A percentile compares a stretch with the other conserved stretches of the same genome.
Conservation (phyloP, 805 yeast genomes). For the Teunomyces barrocoloradensis region DNA sequence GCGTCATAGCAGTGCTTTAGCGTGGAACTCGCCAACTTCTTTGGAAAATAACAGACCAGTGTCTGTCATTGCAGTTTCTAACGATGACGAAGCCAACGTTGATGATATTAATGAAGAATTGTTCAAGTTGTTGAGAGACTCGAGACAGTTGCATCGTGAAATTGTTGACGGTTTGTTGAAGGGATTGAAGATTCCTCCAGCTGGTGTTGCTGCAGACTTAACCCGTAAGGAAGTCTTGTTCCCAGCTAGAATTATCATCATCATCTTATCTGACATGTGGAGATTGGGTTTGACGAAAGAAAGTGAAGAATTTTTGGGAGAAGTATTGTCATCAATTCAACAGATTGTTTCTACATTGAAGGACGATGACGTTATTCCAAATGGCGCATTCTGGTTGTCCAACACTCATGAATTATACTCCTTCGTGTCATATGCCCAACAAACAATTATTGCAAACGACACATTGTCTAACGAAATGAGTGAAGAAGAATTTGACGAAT, state of each 20-base stretch:
- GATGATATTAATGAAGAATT: constrained; percentile 76
- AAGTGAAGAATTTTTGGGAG: constrained; percentile 87
- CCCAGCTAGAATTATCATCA: constrained; percentile 93
- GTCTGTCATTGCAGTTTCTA: constrained; percentile 58
- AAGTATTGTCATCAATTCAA: constrained; percentile 83
- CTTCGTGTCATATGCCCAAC: constrained; percentile 90
- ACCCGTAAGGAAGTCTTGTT: constrained; percentile 88
- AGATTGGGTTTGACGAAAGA: constrained; percentile 90
- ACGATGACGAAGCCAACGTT: constrained; percentile 50
- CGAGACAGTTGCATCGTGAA: constrained; percentile 72
- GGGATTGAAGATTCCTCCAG: constrained; percentile 81
- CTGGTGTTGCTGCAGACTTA: constrained; percentile 79
- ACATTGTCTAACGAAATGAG: constrained; percentile 79
- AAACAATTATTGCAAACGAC: constrained; percentile 84
- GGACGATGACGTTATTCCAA: constrained; percentile 83
- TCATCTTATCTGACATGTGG: constrained; percentile 97
- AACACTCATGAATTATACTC: constrained; percentile 94
- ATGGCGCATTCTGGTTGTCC: constrained; percentile 97
- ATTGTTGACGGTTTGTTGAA: constrained; percentile 82
- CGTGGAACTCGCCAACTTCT: constrained; percentile 31
- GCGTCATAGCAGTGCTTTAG: constrained; percentile 40
- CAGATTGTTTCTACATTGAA: constrained; percentile 72
- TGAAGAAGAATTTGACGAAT: constrained; percentile 85
- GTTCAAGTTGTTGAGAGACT: constrained; percentile 66
- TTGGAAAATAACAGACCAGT: constrained; percentile 55